Evolutionary conservation across 1,139 yeast species (phyloP).

Genomic region (Pichia sorboxylosa): DNA sequence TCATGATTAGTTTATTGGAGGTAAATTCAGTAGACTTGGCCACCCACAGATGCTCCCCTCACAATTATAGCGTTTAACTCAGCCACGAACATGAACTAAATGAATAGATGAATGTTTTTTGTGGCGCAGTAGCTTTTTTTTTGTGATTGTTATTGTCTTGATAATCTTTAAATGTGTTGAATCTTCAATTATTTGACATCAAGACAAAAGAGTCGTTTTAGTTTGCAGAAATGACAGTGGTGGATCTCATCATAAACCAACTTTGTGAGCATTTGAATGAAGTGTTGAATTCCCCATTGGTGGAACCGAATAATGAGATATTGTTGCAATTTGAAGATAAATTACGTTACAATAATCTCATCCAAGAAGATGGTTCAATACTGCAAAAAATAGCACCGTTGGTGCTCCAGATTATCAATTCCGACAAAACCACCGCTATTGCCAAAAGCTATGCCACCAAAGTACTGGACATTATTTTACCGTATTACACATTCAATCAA

Average conservation of each 20-base stretch:
- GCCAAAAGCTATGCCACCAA: conserved; percentile 12
- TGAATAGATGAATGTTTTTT: too few relatives aligned
- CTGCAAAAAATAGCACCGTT: conserved; percentile 11
- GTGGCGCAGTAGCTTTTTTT: too few relatives aligned
- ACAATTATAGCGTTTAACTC: too few relatives aligned
- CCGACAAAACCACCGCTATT: conserved; percentile 14
- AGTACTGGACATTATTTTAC: conserved; percentile 16
- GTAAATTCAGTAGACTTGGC: too few relatives aligned
- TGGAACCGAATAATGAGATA: conserved; percentile 11
- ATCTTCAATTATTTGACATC: too few relatives aligned
- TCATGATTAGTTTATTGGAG: too few relatives aligned
- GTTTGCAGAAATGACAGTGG: too few relatives aligned
- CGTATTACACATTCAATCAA: conserved; percentile 17
- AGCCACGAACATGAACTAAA: too few relatives aligned
- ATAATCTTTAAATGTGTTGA: too few relatives aligned
- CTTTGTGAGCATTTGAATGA: conserved; percentile 13
- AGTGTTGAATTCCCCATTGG: conserved; percentile 4
- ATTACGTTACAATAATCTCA: conserved; percentile 10
- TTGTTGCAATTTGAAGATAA: conserved; percentile 12
- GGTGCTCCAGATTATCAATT: conserved; percentile 15
- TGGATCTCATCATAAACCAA: conserved; percentile 15
- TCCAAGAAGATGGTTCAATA: conserved; percentile 10
- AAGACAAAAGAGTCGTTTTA: too few relatives aligned
- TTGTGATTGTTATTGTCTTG: too few relatives aligned
- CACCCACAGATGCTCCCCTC: too few relatives aligned